These are phyloP conservation scores for Megacollybia marginata DNA, from an alignment of 768 basidiomycete species.

Conservation along the genomic window DNA sequence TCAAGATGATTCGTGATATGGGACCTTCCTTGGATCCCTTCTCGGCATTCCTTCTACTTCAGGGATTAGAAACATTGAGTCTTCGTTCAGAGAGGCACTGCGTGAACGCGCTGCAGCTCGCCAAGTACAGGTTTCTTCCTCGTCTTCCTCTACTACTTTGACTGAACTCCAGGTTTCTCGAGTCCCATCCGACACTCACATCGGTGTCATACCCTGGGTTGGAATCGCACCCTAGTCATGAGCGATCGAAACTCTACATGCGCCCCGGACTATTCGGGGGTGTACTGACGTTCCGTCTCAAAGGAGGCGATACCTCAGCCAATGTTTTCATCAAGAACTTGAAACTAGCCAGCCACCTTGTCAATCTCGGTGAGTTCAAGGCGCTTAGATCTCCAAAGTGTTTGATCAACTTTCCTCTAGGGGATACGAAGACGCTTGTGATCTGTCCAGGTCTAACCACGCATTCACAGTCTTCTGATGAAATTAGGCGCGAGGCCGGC, in stretches of 20 bases:
- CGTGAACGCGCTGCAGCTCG: conserved; percentile 48
- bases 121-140: conserved; percentile 20
- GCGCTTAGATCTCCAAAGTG: not conserved
- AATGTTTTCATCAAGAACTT: conserved; percentile 29
- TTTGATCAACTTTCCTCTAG: not conserved
- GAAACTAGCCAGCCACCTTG: conserved; percentile 27
- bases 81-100: conserved; percentile 52
- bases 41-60: conserved; percentile 47
- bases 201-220: conserved; percentile 36
- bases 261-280: conserved; percentile 25
- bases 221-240: conserved; percentile 24
- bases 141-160: not conserved
- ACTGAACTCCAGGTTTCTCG: conserved; percentile 18
- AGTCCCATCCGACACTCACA: conserved; percentile 23
- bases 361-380: conserved; percentile 19
- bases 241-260: conserved; percentile 21
- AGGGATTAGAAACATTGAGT: conserved; percentile 56
- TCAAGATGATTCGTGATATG: conserved; percentile 42
- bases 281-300: conserved; percentile 32
- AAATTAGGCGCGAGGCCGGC: conserved; percentile 42
- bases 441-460: conserved; percentile 55
- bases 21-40: conserved; percentile 48
- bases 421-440: conserved; percentile 53
- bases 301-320: conserved; percentile 20
- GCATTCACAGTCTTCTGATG: conserved; percentile 44